Evolutionary conservation across 495 filamentous ascomycete genomes (phyloP), one percentile per base, ranked within the genome.

Genomic region (Penicillium waksmanii): DNA sequence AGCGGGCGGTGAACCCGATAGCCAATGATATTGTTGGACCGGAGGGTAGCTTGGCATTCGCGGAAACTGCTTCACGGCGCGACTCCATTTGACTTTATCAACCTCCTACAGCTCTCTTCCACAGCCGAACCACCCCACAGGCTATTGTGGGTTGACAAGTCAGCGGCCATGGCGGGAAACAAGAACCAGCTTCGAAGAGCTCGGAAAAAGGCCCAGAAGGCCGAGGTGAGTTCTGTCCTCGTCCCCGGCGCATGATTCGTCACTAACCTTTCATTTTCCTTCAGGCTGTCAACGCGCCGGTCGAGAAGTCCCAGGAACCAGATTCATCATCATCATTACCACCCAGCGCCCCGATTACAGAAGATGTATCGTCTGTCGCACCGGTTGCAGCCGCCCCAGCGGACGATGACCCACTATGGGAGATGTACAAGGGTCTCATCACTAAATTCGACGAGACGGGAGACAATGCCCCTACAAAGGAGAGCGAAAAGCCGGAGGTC

Each of bases 111-210:
- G 21, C 47, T 17, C 23, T 27, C 11, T 17, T 4, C 21, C 47
- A 27, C 47, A 50, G 21, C 17, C 11, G 27, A 51, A 33, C 36
- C 27, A 23, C 9, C 42, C 13, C 33, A 27, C 35, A 6, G 25
- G 17, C 2, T 52, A 17, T 36, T 18, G 27, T 11, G 12, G 21
- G 21, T 15, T 12, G 21, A 9, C 13, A 8, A 35, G 35, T 43
- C 63, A 9, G 61, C 53, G 42, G 17, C 17, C 17, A 73, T 71
- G 63, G 93, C 93, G 74, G 80, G 85, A 72, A 90, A 84, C 69
- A 96, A 93, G 76, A 95, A 96, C 66, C 89, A 93, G 73, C 83
- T 91, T 69, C 82, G 89, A 70, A 84, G 89, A 68, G 92, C 92
- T 33, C 92, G 92, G 82, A 96, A 91, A 80, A 97, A 96, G 84